These are phyloP conservation scores for Ministeria vibrans DNA, from an alignment of 78 protist genomes.

Conservation along the genomic window DNA sequence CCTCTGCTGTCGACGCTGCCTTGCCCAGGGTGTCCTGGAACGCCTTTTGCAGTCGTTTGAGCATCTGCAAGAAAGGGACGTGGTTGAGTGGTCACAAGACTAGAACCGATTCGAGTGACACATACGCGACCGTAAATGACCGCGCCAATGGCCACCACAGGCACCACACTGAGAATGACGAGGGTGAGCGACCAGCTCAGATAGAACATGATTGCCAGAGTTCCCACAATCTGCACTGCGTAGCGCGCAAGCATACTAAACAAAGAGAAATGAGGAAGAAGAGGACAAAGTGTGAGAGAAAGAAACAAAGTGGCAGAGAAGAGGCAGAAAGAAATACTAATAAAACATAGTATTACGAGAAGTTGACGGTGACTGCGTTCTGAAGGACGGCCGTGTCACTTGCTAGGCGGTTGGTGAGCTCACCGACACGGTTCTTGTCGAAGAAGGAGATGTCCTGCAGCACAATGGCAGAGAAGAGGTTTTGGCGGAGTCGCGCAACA, in stretches of 20 bases:
- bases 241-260: no score
- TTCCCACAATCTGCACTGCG: slow-evolving; percentile 15
- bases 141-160: slow-evolving; percentile 24
- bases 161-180: slow-evolving; percentile 46
- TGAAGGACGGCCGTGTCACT: slow-evolving; percentile 55
- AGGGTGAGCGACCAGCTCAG: slow-evolving; percentile 49
- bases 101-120: background rate
- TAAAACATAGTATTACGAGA: no score
- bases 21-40: background rate
- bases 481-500: background rate
- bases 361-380: slow-evolving; percentile 38
- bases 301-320: no score
- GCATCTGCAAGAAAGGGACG: background rate
- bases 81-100: background rate
- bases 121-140: slow-evolving; percentile 44
- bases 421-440: slow-evolving; percentile 78
- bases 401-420: slow-evolving; percentile 56
- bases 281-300: no score
- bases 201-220: slow-evolving; percentile 25
- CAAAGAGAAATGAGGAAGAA: no score
- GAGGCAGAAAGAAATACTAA: no score
- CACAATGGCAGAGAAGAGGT: slow-evolving; percentile 45
- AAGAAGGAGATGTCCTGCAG: slow-evolving; percentile 81
- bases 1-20: background rate
- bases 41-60: background rate